Percentiles rank a stretch among this genome's conserved stretches.
phyloP scores from a whole-genome alignment of 2,329 filamentous ascomycete genomes.

The Sclerotinia subarctica region DNA sequence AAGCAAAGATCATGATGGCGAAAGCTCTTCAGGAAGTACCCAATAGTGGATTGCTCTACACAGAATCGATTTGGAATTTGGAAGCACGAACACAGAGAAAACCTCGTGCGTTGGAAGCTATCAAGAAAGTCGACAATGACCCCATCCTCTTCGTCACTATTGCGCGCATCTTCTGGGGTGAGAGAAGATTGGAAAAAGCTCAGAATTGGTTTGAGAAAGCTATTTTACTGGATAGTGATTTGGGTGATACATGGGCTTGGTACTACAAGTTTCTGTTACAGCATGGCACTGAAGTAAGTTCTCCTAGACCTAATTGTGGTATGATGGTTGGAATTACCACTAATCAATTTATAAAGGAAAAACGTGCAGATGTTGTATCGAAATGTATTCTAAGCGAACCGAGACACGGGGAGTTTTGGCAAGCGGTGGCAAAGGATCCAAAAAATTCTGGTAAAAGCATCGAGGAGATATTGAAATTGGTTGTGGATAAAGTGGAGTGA shows the following conservation, averaged over 20 bases:
- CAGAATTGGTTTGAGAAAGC: conserved; percentile 98
- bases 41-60: conserved; percentile 83
- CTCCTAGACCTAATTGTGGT: not conserved
- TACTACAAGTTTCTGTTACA: conserved; percentile 91
- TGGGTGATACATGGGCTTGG: conserved; percentile 96
- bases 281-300: conserved; percentile 74
- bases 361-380: conserved; percentile 75
- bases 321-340: not conserved
- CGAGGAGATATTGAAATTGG: conserved; percentile 80
- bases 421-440: conserved; percentile 79
- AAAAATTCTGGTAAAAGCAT: conserved; percentile 69
- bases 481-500: conserved; percentile 51
- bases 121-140: conserved; percentile 95
- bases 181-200: conserved; percentile 88
- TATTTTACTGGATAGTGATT: conserved; percentile 78
- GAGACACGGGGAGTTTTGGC: conserved; percentile 90
- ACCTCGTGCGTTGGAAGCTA: conserved; percentile 84
- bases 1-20: conserved; percentile 91
- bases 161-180: conserved; percentile 92
- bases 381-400: conserved; percentile 85
- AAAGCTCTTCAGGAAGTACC: conserved; percentile 89
- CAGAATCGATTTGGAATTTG: conserved; percentile 92
- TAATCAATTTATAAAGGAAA: conserved; percentile 54
- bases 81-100: conserved; percentile 91
- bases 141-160: conserved; percentile 85